A percentile compares a stretch with the other conserved stretches of the same genome.
Evolutionary conservation across 2,329 filamentous ascomycete species (phyloP).

Genomic region (Phialocephala sp.): DNA sequence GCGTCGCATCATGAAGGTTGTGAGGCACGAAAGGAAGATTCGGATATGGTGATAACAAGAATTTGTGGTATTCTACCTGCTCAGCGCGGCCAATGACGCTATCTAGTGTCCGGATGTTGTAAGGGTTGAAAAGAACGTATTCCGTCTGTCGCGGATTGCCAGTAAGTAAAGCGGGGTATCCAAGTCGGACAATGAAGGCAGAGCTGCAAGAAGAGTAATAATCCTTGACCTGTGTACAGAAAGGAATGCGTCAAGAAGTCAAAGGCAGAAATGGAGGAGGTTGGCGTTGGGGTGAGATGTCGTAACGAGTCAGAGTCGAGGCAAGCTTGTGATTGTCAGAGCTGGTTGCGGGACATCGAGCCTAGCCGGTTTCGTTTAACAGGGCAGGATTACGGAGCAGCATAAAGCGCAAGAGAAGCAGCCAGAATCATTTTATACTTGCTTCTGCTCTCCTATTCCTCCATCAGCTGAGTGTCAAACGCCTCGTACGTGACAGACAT

Average conservation of each 20-base stretch:
- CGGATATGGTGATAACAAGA: slow-evolving; percentile 12
- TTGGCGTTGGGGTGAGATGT: slow-evolving; percentile 27
- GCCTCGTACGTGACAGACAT: not conserved
- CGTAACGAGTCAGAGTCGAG: slow-evolving; percentile 16
- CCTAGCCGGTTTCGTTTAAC: slow-evolving; percentile 12
- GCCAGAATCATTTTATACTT: slow-evolving; percentile 11
- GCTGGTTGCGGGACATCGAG: slow-evolving; percentile 12
- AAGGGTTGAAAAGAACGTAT: slow-evolving; percentile 26
- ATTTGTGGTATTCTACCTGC: slow-evolving; percentile 9
- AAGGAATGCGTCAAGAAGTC: slow-evolving; percentile 24
- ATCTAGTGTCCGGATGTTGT: not conserved
- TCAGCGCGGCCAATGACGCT: not conserved
- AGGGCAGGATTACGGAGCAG: slow-evolving; percentile 3
- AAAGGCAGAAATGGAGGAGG: slow-evolving; percentile 30
- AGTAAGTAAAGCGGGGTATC: slow-evolving; percentile 22
- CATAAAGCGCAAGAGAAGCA: slow-evolving; percentile 1
- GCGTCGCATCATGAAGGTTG: slow-evolving; percentile 39
- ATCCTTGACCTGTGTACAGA: slow-evolving; percentile 22
- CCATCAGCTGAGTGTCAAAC: slow-evolving; percentile 11
- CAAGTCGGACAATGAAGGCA: slow-evolving; percentile 17
- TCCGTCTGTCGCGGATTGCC: slow-evolving; percentile 20
- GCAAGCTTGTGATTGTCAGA: not conserved
- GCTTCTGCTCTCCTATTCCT: slow-evolving; percentile 8
- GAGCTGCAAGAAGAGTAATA: slow-evolving; percentile 8
- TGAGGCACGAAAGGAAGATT: slow-evolving; percentile 8